Evolutionary conservation across 805 yeast species (phyloP), one percentile per base, ranked within the genome.

Genomic region (Wickerhamiella alocasiicola): DNA sequence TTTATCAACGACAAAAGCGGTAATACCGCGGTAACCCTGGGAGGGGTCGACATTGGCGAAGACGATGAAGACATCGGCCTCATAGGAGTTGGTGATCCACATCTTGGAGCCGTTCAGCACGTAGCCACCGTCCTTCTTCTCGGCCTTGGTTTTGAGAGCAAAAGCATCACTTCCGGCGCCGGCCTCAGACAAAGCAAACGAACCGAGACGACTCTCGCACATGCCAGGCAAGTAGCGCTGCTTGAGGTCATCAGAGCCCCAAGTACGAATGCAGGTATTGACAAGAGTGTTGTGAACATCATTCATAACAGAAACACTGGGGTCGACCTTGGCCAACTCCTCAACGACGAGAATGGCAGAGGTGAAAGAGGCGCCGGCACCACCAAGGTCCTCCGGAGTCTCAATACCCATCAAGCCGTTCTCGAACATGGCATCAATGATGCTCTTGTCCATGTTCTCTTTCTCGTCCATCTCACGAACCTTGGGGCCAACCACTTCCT

Each of bases 281-380:
- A 64, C 68, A 13, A 64, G 56, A 11, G 69, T 64, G 53, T 63
- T 64, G 50, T 64, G 69, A n/a, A 64, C 69, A 46, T 64, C 69
- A 47, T 65, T 65, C 49, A 64, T 38, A 11, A 62, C 68, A 12
- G 65, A 51, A 6, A 65, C 65, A 6, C 64, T 55, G 2, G 69
- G 66, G 34, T 64, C 69, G 24, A 60, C 65, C 50, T 62, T 64
- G 38, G 69, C 68, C 19, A 64, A 56, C 47, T 64, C 69, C 47
- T 64, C 69, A 5, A 64, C 65, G 5, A 60, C 65, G n/a, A 65
- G 43, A 36, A 65, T 63, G 3, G 69, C 69, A 9, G 67, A 60
- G 13, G 68, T 64, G 51, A 64, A 64, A 24, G 60, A 53, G 12
- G 68, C 69, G 15, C 66, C 69, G 5, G 68, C 66, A 15, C 69